Conservation (phyloP, 176 grass and related monocot species). For the Aechmea fasciata region DNA sequence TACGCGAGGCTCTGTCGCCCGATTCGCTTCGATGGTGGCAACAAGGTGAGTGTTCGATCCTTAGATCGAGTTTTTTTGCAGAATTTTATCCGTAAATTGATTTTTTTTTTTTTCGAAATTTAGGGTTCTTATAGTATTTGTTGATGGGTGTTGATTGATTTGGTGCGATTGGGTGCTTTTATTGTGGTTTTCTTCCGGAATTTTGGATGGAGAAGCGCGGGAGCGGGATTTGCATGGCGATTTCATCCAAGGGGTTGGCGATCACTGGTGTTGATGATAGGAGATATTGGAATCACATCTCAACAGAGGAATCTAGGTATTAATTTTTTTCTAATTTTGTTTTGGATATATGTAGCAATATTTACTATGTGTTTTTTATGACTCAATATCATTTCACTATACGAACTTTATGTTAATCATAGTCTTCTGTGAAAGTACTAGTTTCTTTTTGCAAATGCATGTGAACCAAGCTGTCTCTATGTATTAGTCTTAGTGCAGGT, state of each 20-base stretch:
- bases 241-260: constrained; percentile 64
- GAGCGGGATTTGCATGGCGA: constrained; percentile 66
- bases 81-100: neutral
- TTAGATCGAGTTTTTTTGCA: neutral
- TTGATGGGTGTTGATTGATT: neutral
- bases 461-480: too few species aligned
- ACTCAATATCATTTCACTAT: neutral
- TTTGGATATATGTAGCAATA: neutral
- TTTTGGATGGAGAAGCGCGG: constrained; percentile 85
- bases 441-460: too few species aligned
- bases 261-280: constrained; percentile 76
- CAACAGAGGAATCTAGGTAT: constrained; percentile 84
- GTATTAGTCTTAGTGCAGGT: too few species aligned
- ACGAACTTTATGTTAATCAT: neutral
- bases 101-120: constrained; percentile 2
- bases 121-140: neutral
- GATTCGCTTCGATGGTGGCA: constrained; percentile 44
- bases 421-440: too few species aligned
- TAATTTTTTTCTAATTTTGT: neutral
- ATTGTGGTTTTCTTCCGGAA: constrained; percentile 28
- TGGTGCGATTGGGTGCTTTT: neutral
- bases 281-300: constrained; percentile 79
- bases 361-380: neutral
- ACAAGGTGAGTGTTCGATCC: constrained; percentile 34
- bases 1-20: constrained; percentile 61